Evolutionary conservation across 306 rosid species (phyloP), one percentile per base, ranked within the genome.

Genomic region (Vicia sativa): DNA sequence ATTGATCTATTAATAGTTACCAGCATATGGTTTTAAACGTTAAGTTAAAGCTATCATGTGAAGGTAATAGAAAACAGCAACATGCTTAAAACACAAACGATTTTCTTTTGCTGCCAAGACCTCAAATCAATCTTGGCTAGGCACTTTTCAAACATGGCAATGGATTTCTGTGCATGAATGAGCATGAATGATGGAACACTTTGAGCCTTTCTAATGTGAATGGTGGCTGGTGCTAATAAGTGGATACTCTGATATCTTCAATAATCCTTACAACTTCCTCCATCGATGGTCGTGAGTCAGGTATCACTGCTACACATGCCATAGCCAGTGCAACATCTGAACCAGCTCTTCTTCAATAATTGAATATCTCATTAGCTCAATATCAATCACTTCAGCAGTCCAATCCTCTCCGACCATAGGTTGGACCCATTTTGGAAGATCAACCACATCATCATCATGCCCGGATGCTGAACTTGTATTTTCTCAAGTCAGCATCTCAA

Each of bases 341-440:
- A 93, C 96, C 75, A 90, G 25, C 73, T 93, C 98, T 59, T 92
- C 98, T 83, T 90, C 98, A 57, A 90, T 90, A 46, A 86, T 82
- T 52, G 80, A 82, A 52, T 80, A 80, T 65, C 79, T 86, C 90
- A 86, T 87, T 0, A 92, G 83, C 79, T 92, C 91, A 19, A 88
- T 82, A 76, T 93, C 97, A 82, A 93, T 90, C 70, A 93, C 98
- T 88, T 93, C 98, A 9, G 91, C 80, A 59, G 97, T 93, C 98
- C 98, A 86, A 62, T 89, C 98, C 80, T 89, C 96, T 62, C 95
- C 74, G 5, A 92, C 98, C 46, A 89, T 91, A 46, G 96, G 87
- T 39, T 85, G 91, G 0, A 88, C 96, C 98, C 98, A 93, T 67
- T 82, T 89, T 21, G 98, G 96, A 72, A 93, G 98, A 75, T 93